Evolutionary conservation across 345 rosid species (phyloP), one percentile per base, ranked within the genome.

Genomic region (Murraya koenigii): DNA sequence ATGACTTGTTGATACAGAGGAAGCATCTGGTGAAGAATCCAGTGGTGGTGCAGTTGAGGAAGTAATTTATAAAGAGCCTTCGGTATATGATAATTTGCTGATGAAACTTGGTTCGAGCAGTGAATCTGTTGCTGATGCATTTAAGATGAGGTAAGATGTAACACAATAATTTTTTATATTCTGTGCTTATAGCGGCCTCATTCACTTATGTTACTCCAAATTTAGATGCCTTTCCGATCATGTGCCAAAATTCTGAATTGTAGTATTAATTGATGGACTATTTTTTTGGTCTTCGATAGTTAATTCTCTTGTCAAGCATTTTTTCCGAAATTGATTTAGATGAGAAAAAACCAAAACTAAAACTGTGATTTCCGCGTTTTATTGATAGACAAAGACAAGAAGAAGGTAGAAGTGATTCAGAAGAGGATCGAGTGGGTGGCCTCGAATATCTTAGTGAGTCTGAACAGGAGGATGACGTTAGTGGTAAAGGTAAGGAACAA

Each of bases 401-500:
- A 84, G 88, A 81, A 79, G 90, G 89, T 72, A 84, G 66, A 78
- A 90, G 89, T 75, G 90, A 85, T 77, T 65, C 88, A 17, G 90
- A 88, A 67, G 91, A 83, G 75, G 92, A 88, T 28, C 89, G 81
- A 61, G 82, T 30, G 22, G 89, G 83, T 20, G 85, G 70, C 28
- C 63, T 79, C 59, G 88, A 82, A 75, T 84, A 88, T 77, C 69
- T 26, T 66, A 82, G 82, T 81, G 69, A 64, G 22, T 81, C 78
- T 0, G 83, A 84, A 33, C 80, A 76, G 36, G 90, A 84, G 64
- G 85, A 87, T 49, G 78, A 81, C 69, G 82, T 75, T 69, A 76
- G 67, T 64, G 81, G 81, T 72, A 82, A 81, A 59, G 91, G 91
- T 87, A 72, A 70, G 76, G 65, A 65, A 44, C 63, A 58, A 39